Base-by-base conservation (phyloP, 805 yeast species). In the Komagataella populi region DNA sequence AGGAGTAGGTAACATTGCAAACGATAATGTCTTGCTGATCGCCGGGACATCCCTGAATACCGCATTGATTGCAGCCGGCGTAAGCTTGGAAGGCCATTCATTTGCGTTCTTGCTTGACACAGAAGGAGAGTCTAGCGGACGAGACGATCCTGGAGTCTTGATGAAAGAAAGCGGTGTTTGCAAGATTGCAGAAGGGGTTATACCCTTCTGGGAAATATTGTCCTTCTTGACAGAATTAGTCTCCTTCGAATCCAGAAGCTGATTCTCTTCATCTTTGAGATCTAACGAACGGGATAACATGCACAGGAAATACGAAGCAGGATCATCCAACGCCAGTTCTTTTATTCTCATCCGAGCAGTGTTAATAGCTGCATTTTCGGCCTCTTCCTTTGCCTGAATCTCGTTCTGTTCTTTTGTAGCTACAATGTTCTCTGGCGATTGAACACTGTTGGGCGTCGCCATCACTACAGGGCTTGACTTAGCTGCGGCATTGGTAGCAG, bases 241-340 rank as follows among this genome's bases (percentile, higher is more conserved):
- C n/a, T 56, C 54, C 10, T 57, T 52, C n/a, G 55, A 48, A 48
- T 63, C 62, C 20, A 61, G 53, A 14, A 67, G 52, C 23, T 59
- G 61, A 10, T 54, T 57, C 51, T 65, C 69, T 43, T 69, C 67
- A 10, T 70, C 76, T 6, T 70, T 71, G 23, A 78, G 57, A 46
- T 72, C 77, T 53, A 78, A 64, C 44, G 74, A 63, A 59, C 78
- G 77, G 6, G 78, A 71, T 51, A 78, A 64, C 1, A 80, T 73
- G 0, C 80, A 74, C 48, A 71, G 66, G 56, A 78, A 73, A 59
- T 74, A 78, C 50, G 65, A 63, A 47, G 72, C 70, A 0, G 81
- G 77, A 57, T 78, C 77, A 20, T 61, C 53, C 49, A 61, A 61
- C 1, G 74, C 72, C 46, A 78, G 65, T 49, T 72, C 78, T 47